Conservation (phyloP, 371 early-diverging fungal genomes). For the Mortierella polycephala region DNA sequence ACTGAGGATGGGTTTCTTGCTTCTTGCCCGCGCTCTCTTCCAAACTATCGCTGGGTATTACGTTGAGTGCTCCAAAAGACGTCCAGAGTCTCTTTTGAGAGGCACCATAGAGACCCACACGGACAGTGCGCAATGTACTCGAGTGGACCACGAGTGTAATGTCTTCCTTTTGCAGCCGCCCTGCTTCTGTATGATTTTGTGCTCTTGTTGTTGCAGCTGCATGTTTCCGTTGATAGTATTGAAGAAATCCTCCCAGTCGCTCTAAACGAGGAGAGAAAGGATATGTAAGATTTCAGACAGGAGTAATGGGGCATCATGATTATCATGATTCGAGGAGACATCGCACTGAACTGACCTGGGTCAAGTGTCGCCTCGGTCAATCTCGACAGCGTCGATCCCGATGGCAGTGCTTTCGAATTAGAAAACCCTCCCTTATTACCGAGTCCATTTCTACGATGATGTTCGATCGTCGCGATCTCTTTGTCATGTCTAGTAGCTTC, state of each 20-base stretch:
- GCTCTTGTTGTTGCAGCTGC: not conserved
- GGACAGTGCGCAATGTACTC: constrained; percentile 23
- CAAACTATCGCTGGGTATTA: not conserved
- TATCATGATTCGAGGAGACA: not conserved
- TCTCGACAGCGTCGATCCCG: constrained; percentile 9
- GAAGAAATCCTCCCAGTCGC: constrained; percentile 19
- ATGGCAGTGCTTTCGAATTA: not conserved
- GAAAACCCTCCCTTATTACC: not conserved
- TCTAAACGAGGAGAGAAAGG: constrained; percentile 1
- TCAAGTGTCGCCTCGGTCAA: constrained; percentile 13
- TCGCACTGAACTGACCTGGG: constrained; percentile 1
- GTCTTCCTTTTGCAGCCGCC: not conserved
- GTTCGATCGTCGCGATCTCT: not conserved
- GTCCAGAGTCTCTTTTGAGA: constrained; percentile 34
- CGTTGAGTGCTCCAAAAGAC: constrained; percentile 20
- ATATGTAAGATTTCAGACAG: not conserved
- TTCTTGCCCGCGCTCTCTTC: not conserved
- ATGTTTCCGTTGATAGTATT: constrained; percentile 20
- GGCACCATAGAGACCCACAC: constrained; percentile 39
- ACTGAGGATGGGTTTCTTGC: not conserved
- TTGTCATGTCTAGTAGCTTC: not conserved
- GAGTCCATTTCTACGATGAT: not conserved
- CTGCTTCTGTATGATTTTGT: not conserved
- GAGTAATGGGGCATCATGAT: not conserved
- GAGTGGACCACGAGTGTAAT: constrained; percentile 31